Evolutionary conservation across 2,329 filamentous ascomycete genomes (phyloP).

Genomic region (Penicillium aurantiogriseum): DNA sequence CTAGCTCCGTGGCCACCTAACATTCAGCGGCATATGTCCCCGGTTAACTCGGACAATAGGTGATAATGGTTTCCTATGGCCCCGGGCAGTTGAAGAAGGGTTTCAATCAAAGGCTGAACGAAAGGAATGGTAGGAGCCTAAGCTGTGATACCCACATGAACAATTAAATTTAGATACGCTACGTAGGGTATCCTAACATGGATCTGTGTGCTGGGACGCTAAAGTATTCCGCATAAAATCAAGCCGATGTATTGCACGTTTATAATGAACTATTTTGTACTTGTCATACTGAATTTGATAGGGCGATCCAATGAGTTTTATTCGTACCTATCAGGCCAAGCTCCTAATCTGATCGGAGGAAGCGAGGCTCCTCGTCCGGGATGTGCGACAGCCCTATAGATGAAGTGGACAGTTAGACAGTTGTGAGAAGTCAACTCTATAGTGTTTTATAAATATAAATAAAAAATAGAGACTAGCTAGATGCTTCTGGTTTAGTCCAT

Average conservation of each 20-base stretch:
- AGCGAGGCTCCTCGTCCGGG: not conserved
- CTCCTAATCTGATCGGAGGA: not conserved
- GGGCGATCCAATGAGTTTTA: not conserved
- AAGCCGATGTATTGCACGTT: no score
- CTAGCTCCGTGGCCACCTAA: not conserved
- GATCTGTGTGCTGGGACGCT: no score
- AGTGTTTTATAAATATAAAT: not conserved
- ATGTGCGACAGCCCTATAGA: not conserved
- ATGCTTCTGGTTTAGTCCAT: not conserved
- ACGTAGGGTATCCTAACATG: no score
- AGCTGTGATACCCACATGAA: not conserved
- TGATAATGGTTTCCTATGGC: no score
- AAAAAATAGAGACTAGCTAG: not conserved
- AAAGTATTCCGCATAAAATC: no score
- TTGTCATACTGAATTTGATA: no score
- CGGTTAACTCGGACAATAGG: no score
- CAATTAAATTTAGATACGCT: no score
- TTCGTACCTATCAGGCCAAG: not conserved
- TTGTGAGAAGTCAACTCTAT: not conserved
- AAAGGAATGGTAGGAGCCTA: not conserved
- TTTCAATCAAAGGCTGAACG: not conserved
- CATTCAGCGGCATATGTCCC: not conserved
- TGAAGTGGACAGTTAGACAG: not conserved
- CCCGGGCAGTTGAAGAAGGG: not conserved
- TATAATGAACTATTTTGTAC: no score